Percentiles rank a stretch among this genome's conserved stretches.
Conservation (phyloP, 202 grass and related monocot genomes). For the Miscanthus sacchariflorus region DNA sequence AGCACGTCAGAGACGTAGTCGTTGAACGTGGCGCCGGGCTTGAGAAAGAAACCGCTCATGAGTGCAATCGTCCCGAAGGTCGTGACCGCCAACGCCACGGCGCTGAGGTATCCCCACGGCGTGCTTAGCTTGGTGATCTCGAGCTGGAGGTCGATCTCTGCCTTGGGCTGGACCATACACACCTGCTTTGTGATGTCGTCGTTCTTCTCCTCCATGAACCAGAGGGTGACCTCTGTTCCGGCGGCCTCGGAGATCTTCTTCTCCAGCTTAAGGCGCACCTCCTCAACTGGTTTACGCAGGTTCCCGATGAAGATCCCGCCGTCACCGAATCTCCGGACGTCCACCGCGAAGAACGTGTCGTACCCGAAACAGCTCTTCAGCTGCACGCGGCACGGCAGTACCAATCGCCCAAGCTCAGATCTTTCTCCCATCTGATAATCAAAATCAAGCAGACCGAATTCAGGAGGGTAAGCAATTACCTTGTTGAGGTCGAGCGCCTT, state of each 20-base stretch:
- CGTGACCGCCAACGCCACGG: constrained; percentile 67
- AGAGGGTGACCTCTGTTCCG: constrained; percentile 80
- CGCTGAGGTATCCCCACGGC: constrained; percentile 79
- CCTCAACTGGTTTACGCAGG: constrained; percentile 80
- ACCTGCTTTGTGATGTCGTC: constrained; percentile 94
- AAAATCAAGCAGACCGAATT: background rate
- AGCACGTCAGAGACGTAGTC: constrained; percentile 88
- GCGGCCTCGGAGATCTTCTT: constrained; percentile 94
- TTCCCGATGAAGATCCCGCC: constrained; percentile 97
- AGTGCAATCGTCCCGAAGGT: constrained; percentile 91
- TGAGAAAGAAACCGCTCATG: constrained; percentile 97
- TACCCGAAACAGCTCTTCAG: constrained; percentile 94
- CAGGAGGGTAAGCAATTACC: constrained; percentile 19
- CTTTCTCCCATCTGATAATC: background rate
- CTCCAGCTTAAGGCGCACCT: constrained; percentile 80
- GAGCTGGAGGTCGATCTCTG: constrained; percentile 93
- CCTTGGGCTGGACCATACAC: constrained; percentile 94
- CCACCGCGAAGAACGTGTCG: constrained; percentile 91
- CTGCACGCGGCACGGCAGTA: constrained; percentile 41
- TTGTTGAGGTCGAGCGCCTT: constrained; percentile 93
- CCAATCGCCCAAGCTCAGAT: background rate
- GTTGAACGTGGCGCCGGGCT: constrained; percentile 82
- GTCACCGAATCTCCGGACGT: constrained; percentile 88
- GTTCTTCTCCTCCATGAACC: constrained; percentile 95
- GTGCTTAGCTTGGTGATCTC: constrained; percentile 88